Evolutionary conservation across 306 rosid genomes (phyloP), one percentile per base, ranked within the genome.

Genomic region (Lathyrus aphaca): DNA sequence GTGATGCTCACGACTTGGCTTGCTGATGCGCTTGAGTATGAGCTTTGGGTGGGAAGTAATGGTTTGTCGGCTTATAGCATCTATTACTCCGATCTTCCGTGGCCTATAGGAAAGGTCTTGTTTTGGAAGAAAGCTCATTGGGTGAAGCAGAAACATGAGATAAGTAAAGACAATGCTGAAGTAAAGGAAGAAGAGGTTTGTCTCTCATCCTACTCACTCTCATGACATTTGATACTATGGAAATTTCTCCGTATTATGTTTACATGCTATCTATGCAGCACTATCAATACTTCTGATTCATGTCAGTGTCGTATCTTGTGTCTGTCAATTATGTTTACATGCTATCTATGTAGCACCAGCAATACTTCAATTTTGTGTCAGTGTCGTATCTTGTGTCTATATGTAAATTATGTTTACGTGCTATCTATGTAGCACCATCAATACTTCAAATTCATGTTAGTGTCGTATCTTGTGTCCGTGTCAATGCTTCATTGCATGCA

Each of bases 1-100:
- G 94, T 85, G 21, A 80, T 89, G 90, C 77, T 95, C 61, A 86
- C 79, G 68, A 83, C 96, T 6, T 95, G 97, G 96, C 86, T 95
- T 79, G 86, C 89, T 17, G 99, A 91, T 80, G 99, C 99, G 37
- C 67, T 87, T 51, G 72, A 29, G n/a, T 91, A 84, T 71, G 99
- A 95, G 71, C 89, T 95, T 35, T 95, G 94, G 95, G 73, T 95
- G 39, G 97, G 87, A 61, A 66, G 83, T 75, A 87, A 84, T 67
- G 74, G 81, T 68, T 69, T 73, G 29, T 51, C 91, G 69, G 93
- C 89, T 43, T 59, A 78, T 73, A 74, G 35, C 27, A 85, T 89
- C 69, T 95, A 87, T 77, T 89, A 73, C 73, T 82, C 99, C 21
- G 93, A 88, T 71, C 95, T 95, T 53, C 92, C 99, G 0, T 95